Percentiles rank a stretch among this genome's conserved stretches.
phyloP scores from a whole-genome alignment of 1,139 yeast genomes.

The Pichia norvegensis region DNA sequence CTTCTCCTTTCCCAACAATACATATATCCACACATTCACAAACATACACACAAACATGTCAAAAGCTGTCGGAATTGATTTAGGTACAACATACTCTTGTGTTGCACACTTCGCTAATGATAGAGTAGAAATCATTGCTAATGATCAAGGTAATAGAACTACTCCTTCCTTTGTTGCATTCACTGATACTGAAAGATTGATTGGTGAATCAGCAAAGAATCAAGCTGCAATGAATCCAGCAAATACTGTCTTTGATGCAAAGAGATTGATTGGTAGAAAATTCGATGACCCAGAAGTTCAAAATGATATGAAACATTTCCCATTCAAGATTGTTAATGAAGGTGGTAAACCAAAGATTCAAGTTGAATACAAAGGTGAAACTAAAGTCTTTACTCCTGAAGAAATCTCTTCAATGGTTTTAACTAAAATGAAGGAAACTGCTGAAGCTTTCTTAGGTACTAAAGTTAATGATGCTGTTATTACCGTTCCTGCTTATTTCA shows the following conservation, averaged over 20 bases:
- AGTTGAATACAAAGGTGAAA: conserved; percentile 64
- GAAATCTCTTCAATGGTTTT: conserved; percentile 89
- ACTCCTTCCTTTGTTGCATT: conserved; percentile 88
- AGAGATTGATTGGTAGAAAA: conserved; percentile 78
- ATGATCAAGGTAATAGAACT: conserved; percentile 93
- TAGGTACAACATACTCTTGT: conserved; percentile 82
- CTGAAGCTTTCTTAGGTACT: conserved; percentile 71
- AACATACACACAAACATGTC: conserved; percentile 34
- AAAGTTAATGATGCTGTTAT: conserved; percentile 67
- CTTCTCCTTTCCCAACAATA: too few species aligned
- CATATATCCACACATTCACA: conserved; percentile 1
- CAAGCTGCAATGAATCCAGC: conserved; percentile 78
- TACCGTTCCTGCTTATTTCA: conserved; percentile 60
- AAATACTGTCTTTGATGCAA: conserved; percentile 79
- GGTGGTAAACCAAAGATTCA: conserved; percentile 74
- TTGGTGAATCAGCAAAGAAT: conserved; percentile 92
- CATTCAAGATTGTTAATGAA: conserved; percentile 61
- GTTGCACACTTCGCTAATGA: conserved; percentile 70
- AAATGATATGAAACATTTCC: conserved; percentile 75
- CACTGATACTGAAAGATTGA: conserved; percentile 76
- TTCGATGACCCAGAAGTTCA: conserved; percentile 70
- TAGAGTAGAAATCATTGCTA: conserved; percentile 78
- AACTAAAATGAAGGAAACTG: conserved; percentile 85
- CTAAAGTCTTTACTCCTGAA: conserved; percentile 75
- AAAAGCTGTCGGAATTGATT: conserved; percentile 75